Percentiles rank a stretch among this genome's conserved stretches.
Conservation (phyloP, 495 filamentous ascomycete species). For the Aspergillus homomorphus region DNA sequence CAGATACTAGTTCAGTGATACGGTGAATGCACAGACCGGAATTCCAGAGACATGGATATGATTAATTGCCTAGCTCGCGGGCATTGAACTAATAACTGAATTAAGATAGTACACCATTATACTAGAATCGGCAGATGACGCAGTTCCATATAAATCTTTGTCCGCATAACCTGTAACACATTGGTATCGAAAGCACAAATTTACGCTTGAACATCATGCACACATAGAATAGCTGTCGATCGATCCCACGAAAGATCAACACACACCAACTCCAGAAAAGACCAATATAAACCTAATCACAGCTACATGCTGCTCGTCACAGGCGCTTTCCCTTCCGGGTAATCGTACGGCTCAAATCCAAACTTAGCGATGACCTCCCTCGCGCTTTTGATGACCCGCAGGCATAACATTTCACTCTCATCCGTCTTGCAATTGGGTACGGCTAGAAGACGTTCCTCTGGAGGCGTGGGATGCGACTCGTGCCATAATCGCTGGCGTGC, state of each 20-base stretch:
- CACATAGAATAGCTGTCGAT: neutral
- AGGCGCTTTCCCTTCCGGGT: constrained; percentile 29
- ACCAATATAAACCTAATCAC: neutral
- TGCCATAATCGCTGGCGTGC: constrained; percentile 44
- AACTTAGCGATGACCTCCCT: constrained; percentile 40
- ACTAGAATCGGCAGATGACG: too few species aligned
- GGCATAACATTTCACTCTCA: constrained; percentile 37
- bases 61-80: too few species aligned
- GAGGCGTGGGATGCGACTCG: constrained; percentile 23
- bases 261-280: too few species aligned
- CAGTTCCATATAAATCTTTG: neutral
- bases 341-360: constrained; percentile 41
- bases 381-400: constrained; percentile 38
- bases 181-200: neutral
- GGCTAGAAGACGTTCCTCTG: constrained; percentile 7
- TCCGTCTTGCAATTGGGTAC: constrained; percentile 9
- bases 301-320: neutral
- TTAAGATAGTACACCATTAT: too few species aligned
- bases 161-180: neutral
- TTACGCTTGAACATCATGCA: neutral
- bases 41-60: too few species aligned
- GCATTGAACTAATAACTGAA: too few species aligned
- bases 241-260: too few species aligned
- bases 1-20: neutral
- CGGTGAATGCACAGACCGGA: too few species aligned